Base-by-base conservation (phyloP, 371 early-diverging fungal species). In the Lichtheimia corymbifera region DNA sequence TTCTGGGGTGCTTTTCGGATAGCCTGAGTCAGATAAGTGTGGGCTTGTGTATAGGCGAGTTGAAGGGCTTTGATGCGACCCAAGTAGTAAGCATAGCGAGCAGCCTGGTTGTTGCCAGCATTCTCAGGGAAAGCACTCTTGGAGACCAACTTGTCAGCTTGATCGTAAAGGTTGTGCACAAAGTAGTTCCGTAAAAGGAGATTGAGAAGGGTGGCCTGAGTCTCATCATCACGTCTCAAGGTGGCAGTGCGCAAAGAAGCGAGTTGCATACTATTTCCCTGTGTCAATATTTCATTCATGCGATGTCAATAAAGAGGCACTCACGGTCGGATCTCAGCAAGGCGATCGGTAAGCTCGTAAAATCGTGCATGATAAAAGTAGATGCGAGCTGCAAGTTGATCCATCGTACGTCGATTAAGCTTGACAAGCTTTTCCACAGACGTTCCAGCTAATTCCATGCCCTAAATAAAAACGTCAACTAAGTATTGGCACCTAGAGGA, bases 31-130 rank as follows among this genome's bases (percentile, higher is more conserved):
- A 98, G 72, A 55, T 92, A 87, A 45, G 84, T 80, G 66, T 97
- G 94, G 18, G 96, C 90, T 50, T 85, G 86, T 0, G 97, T 92
- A 77, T 98, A 98, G 65, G 97, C 97, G 40, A 97, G 87, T 78
- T 96, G 96, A 63, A 97, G 87, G 22, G 97, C 98, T 76, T 94
- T 92, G 71, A 96, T 96, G 53, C 94, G 91, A 41, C 94, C 94
- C 27, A 93, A 80, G 66, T 97, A 98, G 72, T 96, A 98, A 78
- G 95, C 91, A 76, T 96, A 94, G 61, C 98, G 89, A 30, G 97
- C 97, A 28, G 91, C 86, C 70, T 97, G 95, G 66, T 90, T 93
- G 83, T 97, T 97, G 50, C 90, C 89, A 11, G 94, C 97, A 44
- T 84, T 82, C 59, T 94, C 92, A 0, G 99, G 98, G 80, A 96